Evolutionary conservation across 441 rosid species (phyloP), one percentile per base, ranked within the genome.

Genomic region (Macaranga tanarius): DNA sequence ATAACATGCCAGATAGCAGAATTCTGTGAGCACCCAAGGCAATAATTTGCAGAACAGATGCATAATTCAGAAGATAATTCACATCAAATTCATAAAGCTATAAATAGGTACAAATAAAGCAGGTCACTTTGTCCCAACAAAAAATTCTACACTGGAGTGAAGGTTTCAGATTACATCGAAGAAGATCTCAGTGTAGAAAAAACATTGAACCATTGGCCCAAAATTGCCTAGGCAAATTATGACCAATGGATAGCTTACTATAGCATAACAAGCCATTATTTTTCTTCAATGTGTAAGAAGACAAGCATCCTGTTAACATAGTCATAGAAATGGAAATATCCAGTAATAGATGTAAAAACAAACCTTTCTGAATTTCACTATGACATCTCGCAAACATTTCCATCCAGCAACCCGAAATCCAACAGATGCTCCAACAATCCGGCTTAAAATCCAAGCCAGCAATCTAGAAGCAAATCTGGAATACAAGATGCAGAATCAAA

Each of bases 371-470:
- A 92, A 92, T 86, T 87, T 93, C 79, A 95, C 92, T 52, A 86
- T 85, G 2, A 95, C 84, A 76, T 95, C 97, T 71, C 86, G 86
- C 62, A 95, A 81, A 72, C 95, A 91, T 87, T 93, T 95, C 99
- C 98, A 95, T 69, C 99, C 96, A 38, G 92, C 92, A 82, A 92
- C 85, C 28, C 95, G 93, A 63, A 95, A 90, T 74, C 80, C 86
- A 76, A 95, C 86, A 34, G 94, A 88, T 57, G 88, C 98, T 81
- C 97, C 92, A 23, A 93, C n/a, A 23, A 88, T 80, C 70, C 91
- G 84, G 84, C 99, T 87, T 76, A 93, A 82, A 79, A 92, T 79
- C 94, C 87, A 95, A 19, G 99, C 97, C 76, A 86, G 80, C 83
- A 92, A 72, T 81, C 97, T 89, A 62, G 97, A 89, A 74, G 92